phyloP scores from a whole-genome alignment of 192 early-diverging fungal genomes.

The Paraglomus brasilianum region DNA sequence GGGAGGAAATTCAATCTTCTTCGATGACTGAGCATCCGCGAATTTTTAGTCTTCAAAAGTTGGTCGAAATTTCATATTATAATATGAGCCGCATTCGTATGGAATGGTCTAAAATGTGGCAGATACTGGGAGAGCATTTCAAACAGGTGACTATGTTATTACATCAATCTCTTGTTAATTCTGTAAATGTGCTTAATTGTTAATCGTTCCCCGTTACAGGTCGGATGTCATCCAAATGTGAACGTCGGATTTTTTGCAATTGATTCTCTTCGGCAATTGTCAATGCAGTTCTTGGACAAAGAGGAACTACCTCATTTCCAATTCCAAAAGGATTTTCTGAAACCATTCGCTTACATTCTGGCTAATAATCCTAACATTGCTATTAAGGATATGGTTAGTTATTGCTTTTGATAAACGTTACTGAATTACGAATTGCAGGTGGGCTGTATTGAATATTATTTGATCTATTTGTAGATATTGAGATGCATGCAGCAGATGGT shows the following conservation, averaged over 20 bases:
- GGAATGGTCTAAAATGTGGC: slow-evolving; percentile 95
- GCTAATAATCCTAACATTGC: slow-evolving; percentile 74
- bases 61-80: slow-evolving; percentile 96
- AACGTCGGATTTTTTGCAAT: slow-evolving; percentile 85
- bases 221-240: slow-evolving; percentile 83
- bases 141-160: slow-evolving; percentile 48
- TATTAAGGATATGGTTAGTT: slow-evolving; percentile 73
- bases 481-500: slow-evolving; percentile 78
- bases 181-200: too few species aligned
- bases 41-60: slow-evolving; percentile 90
- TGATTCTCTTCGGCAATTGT: slow-evolving; percentile 87
- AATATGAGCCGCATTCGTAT: slow-evolving; percentile 95
- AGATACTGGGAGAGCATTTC: slow-evolving; percentile 78
- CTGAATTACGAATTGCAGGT: neutral
- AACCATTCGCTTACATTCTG: slow-evolving; percentile 79
- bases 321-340: slow-evolving; percentile 92
- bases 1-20: slow-evolving; percentile 83
- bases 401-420: neutral
- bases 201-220: slow-evolving; percentile 39
- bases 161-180: slow-evolving; percentile 18
- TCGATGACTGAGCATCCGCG: slow-evolving; percentile 61
- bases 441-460: too few species aligned
- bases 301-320: slow-evolving; percentile 94
- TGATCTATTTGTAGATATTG: slow-evolving; percentile 48
- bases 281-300: slow-evolving; percentile 92